These are phyloP conservation scores for Rhytidiadelphus loreus DNA, from an alignment of 225 moss, liverwort and hornwort species.

Conservation along the genomic window DNA sequence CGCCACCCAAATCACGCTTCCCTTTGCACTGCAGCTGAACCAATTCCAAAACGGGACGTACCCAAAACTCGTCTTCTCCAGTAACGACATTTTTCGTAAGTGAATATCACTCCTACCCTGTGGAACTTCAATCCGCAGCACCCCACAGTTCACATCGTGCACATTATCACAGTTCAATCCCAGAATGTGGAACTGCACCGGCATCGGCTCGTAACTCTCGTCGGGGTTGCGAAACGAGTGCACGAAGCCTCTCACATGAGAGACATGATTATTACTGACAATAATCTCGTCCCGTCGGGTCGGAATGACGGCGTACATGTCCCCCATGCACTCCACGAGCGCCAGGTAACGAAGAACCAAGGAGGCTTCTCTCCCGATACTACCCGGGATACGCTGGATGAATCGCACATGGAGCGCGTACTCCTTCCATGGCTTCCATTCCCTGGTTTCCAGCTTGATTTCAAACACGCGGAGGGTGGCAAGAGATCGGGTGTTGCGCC, in stretches of 20 bases:
- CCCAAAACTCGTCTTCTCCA: neutral
- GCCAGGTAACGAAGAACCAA: neutral
- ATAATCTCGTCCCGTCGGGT: neutral
- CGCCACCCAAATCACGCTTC: neutral
- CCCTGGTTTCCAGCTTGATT: neutral
- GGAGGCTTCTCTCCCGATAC: neutral
- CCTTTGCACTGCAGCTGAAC: neutral
- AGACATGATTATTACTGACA: neutral
- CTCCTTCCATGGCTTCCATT: neutral
- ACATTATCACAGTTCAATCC: neutral
- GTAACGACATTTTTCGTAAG: neutral
- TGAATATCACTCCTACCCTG: neutral
- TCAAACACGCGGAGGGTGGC: neutral
- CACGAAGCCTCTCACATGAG: neutral
- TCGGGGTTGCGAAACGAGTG: neutral
- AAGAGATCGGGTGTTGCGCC: rapidly evolving
- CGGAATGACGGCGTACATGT: neutral
- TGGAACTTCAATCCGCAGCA: neutral
- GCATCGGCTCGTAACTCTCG: neutral
- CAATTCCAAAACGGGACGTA: neutral
- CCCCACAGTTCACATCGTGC: neutral
- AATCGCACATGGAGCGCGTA: neutral
- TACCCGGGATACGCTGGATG: rapidly evolving
- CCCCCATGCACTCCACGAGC: neutral
- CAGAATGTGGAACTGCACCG: neutral